phyloP scores from a whole-genome alignment of 495 filamentous ascomycete species.

The Aspergillus wentii region DNA sequence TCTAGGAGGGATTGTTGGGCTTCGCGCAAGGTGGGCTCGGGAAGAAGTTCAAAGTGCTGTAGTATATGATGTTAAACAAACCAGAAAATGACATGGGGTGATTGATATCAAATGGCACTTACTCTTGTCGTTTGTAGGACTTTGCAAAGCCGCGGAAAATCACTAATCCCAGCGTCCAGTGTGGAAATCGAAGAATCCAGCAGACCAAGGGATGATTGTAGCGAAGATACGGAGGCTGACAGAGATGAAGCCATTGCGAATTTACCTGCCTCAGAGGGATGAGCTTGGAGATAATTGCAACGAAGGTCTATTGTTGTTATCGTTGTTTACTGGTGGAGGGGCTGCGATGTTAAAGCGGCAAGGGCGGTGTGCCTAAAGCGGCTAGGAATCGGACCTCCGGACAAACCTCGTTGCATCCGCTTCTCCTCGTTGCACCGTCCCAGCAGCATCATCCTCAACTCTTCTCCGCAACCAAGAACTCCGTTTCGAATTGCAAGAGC shows the following conservation, averaged over 20 bases:
- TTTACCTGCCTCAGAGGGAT: background rate
- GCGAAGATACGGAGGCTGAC: constrained; percentile 60
- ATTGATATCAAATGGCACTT: constrained; percentile 9
- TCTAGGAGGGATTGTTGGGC: constrained; percentile 66
- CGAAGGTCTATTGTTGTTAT: constrained; percentile 4
- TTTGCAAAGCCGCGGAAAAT: constrained; percentile 69
- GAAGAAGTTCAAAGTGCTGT: constrained; percentile 77
- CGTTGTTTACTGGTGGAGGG: constrained; percentile 31
- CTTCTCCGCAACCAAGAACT: constrained; percentile 23
- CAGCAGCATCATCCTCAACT: constrained; percentile 26
- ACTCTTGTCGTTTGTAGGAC: constrained; percentile 69
- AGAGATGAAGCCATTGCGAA: constrained; percentile 46
- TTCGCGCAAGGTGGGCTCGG: constrained; percentile 59
- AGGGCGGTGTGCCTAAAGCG: constrained; percentile 9
- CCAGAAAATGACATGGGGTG: background rate
- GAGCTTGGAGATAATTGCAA: background rate
- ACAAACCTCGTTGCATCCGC: constrained; percentile 38
- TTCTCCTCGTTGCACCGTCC: constrained; percentile 15
- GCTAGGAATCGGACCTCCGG: constrained; percentile 20
- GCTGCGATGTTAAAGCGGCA: constrained; percentile 17
- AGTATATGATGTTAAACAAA: constrained; percentile 4
- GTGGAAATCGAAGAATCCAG: constrained; percentile 70
- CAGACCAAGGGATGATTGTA: constrained; percentile 65
- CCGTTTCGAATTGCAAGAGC: constrained; percentile 9
- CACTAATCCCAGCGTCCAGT: constrained; percentile 64